phyloP scores from a whole-genome alignment of 2,329 filamentous ascomycete species.

The Epichloe gansuensis region DNA sequence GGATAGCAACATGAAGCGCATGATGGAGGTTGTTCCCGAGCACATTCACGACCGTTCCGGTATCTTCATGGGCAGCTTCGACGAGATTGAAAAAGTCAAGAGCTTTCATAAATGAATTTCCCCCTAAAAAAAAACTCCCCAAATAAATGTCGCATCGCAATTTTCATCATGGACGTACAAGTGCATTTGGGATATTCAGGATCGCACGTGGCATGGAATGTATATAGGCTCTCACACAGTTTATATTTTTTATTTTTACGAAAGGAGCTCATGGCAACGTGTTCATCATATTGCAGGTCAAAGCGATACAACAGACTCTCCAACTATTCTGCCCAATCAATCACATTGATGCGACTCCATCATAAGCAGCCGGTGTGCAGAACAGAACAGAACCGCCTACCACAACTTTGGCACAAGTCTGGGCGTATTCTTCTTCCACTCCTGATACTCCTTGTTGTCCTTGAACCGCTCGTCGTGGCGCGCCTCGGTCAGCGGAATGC shows the following conservation, averaged over 20 bases:
- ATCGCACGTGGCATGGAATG: background rate
- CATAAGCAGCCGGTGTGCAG: background rate
- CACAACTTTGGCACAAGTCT: slow-evolving; percentile 51
- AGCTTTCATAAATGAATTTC: slow-evolving; percentile 48
- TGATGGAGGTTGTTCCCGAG: slow-evolving; percentile 81
- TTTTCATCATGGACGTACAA: background rate
- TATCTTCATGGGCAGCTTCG: slow-evolving; percentile 90
- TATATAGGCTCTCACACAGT: background rate
- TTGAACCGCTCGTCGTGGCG: slow-evolving; percentile 58
- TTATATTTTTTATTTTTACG: background rate
- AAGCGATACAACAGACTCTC: too few relatives aligned
- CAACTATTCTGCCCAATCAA: too few relatives aligned
- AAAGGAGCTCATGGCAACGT: too few relatives aligned
- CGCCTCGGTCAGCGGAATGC: slow-evolving; percentile 52
- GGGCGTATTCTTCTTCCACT: slow-evolving; percentile 56
- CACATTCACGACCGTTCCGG: slow-evolving; percentile 91
- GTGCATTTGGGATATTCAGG: background rate
- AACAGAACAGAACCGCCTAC: slow-evolving; percentile 7
- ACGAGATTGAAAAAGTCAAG: slow-evolving; percentile 95
- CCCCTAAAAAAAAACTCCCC: too few relatives aligned
- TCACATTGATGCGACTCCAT: background rate
- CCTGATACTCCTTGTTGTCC: slow-evolving; percentile 50
- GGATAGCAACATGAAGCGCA: slow-evolving; percentile 79
- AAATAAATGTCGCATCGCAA: background rate
- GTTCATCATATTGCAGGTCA: too few relatives aligned